Evolutionary conservation across 768 basidiomycete species (phyloP), one percentile per base, ranked within the genome.

Genomic region (Suillus plorans): DNA sequence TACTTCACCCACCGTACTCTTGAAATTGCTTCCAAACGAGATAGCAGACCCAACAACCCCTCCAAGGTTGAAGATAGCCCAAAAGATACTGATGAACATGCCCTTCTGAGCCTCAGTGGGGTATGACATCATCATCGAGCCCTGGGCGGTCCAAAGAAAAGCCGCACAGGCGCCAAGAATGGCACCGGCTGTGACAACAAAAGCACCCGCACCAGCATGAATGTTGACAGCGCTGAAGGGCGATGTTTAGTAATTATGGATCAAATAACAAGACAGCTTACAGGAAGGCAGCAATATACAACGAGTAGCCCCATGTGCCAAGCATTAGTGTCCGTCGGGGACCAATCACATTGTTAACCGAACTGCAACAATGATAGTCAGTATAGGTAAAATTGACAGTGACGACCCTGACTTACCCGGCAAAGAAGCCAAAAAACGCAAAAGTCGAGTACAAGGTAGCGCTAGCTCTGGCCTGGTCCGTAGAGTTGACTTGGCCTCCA

Each of bases 11-110:
- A 88, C 89, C 69, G 72, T 82, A 14, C 85, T 87, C 53, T 89
- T 72, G 72, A 86, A 87, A 71, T 92, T 93, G 67, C 86, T 81
- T 0, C 85, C 93, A 52, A 94, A 81, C 12, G 91, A 86, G 36
- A 94, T 89, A 14, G 89, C 80, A 22, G 91, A 84, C 28, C 92
- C 92, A 55, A 94, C 86, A 52, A 94, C 89, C 55, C 87, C 88
- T 42, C 91, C 91, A 37, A 92, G 65, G 69, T 92, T 92, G 80
- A 95, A 93, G 67, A 94, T 90, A 47, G 84, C 79, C 85, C 85
- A 86, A 74, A 86, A 86, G 58, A 86, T 66, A 39, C 77, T 78
- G 64, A 86, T 85, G 20, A 79, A 79, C 64, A 74, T 75, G 16
- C 85, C 85, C 69, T 86, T 86, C 69, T 86, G 82, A 61, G 84